Base-by-base conservation (phyloP, 306 rosid genomes). In the Medicago lupulina region DNA sequence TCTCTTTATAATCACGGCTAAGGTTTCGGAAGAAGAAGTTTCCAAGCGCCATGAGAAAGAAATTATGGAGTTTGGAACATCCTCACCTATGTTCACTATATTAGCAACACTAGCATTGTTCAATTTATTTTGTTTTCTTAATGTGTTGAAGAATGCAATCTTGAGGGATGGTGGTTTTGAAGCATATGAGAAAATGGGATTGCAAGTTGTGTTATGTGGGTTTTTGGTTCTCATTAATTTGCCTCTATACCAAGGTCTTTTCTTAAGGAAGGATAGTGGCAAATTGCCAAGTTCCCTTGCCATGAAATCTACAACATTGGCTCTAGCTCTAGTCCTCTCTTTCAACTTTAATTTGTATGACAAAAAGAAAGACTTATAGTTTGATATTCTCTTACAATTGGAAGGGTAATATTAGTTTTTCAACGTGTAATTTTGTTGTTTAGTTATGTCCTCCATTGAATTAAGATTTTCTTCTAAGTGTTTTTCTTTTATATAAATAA, bases 31-130 rank as follows among this genome's bases (percentile, higher is more conserved):
- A n/a, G 84, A 90, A 67, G 97, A 90, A 7, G 93, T 74, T 64
- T 81, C 83, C 2, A 60, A 83, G 34, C 65, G 97, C 15, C 82
- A 75, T 9, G 84, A 89, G 85, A 85, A 89, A 23, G 97, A 95
- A 61, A 74, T 88, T 0, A 92, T 92, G 92, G 98, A 95, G 77
- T 92, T 95, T 63, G 97, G 96, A 85, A 21, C 70, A 43, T 84
- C 97, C n/a, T 85, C 97, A 12, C 90, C 96, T 11, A 83, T 90
- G 88, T 75, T 92, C 79, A 84, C 87, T 9, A 7, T 86, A 15
- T 43, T 95, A 19, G 67, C 96, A 77, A 86, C 96, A 41, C 76
- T 86, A 13, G 90, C 96, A 16, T 1, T 90, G 81, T 66, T 90
- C 66, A 90, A 95, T 76, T 53, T 92, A 61, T 82, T 67, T 38